Conservation (phyloP, 2,329 filamentous ascomycete genomes). For the Hymenoscyphus infarciens region DNA sequence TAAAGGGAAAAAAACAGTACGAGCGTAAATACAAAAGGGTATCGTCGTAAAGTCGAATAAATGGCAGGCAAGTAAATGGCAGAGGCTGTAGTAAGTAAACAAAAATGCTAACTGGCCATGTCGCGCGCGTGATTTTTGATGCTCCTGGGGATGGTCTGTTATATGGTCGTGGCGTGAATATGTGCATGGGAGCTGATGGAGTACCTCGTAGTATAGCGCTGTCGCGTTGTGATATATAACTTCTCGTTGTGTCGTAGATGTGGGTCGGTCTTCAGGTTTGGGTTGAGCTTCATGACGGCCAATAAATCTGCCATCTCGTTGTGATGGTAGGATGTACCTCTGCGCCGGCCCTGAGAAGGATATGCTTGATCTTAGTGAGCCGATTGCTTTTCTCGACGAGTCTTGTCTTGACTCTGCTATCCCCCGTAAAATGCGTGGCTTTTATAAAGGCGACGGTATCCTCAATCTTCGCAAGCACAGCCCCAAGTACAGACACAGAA, state of each 20-base stretch:
- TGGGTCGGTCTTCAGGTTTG: no score
- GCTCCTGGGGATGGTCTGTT: not conserved
- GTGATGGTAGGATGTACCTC: conserved; percentile 19
- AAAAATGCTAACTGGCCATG: not conserved
- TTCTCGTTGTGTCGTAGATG: not conserved
- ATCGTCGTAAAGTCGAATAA: conserved; percentile 1
- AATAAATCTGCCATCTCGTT: conserved; percentile 21
- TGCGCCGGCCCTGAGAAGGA: conserved; percentile 16
- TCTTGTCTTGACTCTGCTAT: conserved; percentile 2
- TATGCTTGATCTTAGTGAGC: conserved; percentile 18
- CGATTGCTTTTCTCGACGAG: conserved; percentile 15
- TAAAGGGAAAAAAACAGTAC: not conserved
- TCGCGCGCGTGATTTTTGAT: not conserved
- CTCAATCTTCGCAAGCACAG: conserved; percentile 13
- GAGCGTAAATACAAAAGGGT: not conserved
- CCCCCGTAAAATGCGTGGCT: conserved; percentile 7
- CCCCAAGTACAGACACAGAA: conserved; percentile 16
- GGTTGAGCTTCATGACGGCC: conserved; percentile 8
- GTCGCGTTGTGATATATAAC: not conserved
- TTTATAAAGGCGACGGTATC: conserved; percentile 10
- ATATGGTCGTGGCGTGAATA: not conserved
- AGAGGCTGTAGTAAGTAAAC: not conserved
- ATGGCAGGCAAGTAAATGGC: not conserved
- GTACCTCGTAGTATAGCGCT: no score
- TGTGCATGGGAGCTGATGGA: not conserved